phyloP scores from a whole-genome alignment of 352 stramenopile species.

The Phytophthora uliginosa region DNA sequence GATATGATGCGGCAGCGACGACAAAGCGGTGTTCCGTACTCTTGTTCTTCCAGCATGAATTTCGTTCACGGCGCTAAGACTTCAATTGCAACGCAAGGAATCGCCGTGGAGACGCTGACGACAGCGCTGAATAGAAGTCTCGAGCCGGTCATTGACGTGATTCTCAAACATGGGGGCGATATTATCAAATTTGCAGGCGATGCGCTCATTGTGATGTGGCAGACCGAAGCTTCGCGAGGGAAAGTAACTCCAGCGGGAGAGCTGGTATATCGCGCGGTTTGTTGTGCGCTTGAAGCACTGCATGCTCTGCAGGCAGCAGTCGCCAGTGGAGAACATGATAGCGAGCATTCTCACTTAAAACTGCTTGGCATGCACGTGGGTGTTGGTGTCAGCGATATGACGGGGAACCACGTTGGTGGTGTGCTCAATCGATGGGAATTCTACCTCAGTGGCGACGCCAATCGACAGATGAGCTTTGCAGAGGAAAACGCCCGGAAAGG shows the following conservation, averaged over 20 bases:
- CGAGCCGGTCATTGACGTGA: conserved; percentile 82
- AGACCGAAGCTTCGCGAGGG: conserved; percentile 62
- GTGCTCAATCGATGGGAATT: conserved; percentile 90
- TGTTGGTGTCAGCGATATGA: conserved; percentile 81
- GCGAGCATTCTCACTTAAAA: conserved; percentile 19
- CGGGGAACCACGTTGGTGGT: conserved; percentile 85
- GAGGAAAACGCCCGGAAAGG: conserved; percentile 78
- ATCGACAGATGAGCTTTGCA: conserved; percentile 80
- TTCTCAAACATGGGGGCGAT: conserved; percentile 75
- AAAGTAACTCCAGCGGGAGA: conserved; percentile 49
- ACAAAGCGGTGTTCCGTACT: conserved; percentile 26
- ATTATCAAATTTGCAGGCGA: conserved; percentile 90
- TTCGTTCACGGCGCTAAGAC: conserved; percentile 66
- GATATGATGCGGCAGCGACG: conserved; percentile 55
- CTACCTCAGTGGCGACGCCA: conserved; percentile 86
- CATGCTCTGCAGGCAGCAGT: conserved; percentile 41
- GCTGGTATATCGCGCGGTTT: conserved; percentile 65
- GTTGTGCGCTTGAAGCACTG: conserved; percentile 70
- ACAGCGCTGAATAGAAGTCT: conserved; percentile 86
- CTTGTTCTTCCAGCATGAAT: conserved; percentile 38
- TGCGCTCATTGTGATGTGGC: conserved; percentile 86
- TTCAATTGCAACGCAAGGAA: conserved; percentile 56
- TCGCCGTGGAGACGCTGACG: conserved; percentile 77
- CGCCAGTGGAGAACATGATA: conserved; percentile 16
- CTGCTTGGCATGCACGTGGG: conserved; percentile 86